phyloP scores from a whole-genome alignment of 352 stramenopile genomes.

The Phytophthora brassicae region DNA sequence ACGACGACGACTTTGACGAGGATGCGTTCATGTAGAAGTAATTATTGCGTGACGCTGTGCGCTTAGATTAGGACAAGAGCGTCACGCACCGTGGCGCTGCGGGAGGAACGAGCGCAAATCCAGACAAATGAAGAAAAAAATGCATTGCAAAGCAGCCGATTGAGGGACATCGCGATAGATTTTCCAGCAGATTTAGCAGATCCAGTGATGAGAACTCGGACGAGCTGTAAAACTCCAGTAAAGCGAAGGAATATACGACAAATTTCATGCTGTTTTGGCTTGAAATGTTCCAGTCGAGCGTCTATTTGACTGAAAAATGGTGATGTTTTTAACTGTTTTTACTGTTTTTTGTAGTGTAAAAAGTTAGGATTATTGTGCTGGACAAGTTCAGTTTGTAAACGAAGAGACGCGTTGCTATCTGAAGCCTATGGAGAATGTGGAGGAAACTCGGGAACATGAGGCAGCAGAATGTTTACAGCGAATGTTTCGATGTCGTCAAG shows the following conservation, averaged over 20 bases:
- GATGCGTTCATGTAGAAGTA: conserved; percentile 86
- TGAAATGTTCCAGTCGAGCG: conserved; percentile 1
- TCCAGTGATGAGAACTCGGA: conserved; percentile 8
- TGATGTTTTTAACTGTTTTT: conserved; percentile 10
- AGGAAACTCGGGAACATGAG: conserved; percentile 14
- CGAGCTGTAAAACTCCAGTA: conserved; percentile 25
- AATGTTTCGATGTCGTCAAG: conserved; percentile 59
- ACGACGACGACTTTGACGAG: conserved; percentile 88
- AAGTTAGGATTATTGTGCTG: not conserved
- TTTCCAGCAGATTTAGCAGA: conserved; percentile 24
- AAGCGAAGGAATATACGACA: conserved; percentile 33
- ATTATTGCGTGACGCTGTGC: conserved; percentile 59
- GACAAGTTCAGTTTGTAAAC: not conserved
- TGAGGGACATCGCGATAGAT: conserved; percentile 25
- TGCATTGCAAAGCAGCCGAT: conserved; percentile 22
- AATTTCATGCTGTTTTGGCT: conserved; percentile 17
- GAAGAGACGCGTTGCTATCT: conserved; percentile 21
- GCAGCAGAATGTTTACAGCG: conserved; percentile 53
- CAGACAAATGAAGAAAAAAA: conserved; percentile 16
- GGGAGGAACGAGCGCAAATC: conserved; percentile 36
- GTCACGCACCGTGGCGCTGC: conserved; percentile 38
- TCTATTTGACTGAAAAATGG: not conserved
- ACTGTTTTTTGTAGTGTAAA: not conserved
- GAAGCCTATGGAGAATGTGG: conserved; percentile 7
- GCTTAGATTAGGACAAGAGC: conserved; percentile 31